Percentiles rank a stretch among this genome's conserved stretches.
Evolutionary conservation across 768 basidiomycete species (phyloP).

Genomic region (Serendipita indica): DNA sequence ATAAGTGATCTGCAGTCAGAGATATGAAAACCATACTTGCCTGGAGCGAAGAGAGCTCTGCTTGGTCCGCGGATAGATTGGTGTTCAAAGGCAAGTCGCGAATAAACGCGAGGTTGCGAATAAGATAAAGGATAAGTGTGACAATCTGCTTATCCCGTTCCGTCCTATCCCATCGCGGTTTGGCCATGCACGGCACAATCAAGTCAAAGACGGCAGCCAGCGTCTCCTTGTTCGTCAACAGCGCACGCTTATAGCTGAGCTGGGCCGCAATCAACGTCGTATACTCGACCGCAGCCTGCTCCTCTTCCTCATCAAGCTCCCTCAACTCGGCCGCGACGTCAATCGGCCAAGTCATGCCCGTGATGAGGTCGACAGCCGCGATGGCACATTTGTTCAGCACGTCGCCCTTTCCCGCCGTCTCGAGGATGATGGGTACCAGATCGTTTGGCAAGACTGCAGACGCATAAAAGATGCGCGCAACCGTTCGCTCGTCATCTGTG

Average conservation of each 20-base stretch:
- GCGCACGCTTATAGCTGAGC: slow-evolving; percentile 72
- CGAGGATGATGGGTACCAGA: slow-evolving; percentile 68
- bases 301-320: slow-evolving; percentile 67
- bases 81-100: slow-evolving; percentile 66
- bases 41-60: slow-evolving; percentile 66
- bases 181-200: slow-evolving; percentile 63
- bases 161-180: slow-evolving; percentile 47
- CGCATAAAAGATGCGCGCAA: slow-evolving; percentile 84
- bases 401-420: slow-evolving; percentile 60
- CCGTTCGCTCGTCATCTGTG: slow-evolving; percentile 88
- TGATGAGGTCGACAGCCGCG: slow-evolving; percentile 74
- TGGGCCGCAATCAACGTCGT: slow-evolving; percentile 71
- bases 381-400: slow-evolving; percentile 76
- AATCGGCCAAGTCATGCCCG: slow-evolving; percentile 98
- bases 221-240: slow-evolving; percentile 48
- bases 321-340: slow-evolving; percentile 88
- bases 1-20: not conserved
- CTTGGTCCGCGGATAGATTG: slow-evolving; percentile 58
- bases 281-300: slow-evolving; percentile 73
- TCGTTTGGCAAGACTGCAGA: slow-evolving; percentile 78
- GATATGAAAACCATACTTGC: slow-evolving; percentile 17
- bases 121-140: slow-evolving; percentile 72
- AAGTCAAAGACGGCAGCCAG: slow-evolving; percentile 62
- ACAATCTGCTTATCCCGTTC: slow-evolving; percentile 77
- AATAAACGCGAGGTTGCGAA: slow-evolving; percentile 91